Evolutionary conservation across 2,329 filamentous ascomycete species (phyloP).

Genomic region (Stachybotrys chlorohalonatus): DNA sequence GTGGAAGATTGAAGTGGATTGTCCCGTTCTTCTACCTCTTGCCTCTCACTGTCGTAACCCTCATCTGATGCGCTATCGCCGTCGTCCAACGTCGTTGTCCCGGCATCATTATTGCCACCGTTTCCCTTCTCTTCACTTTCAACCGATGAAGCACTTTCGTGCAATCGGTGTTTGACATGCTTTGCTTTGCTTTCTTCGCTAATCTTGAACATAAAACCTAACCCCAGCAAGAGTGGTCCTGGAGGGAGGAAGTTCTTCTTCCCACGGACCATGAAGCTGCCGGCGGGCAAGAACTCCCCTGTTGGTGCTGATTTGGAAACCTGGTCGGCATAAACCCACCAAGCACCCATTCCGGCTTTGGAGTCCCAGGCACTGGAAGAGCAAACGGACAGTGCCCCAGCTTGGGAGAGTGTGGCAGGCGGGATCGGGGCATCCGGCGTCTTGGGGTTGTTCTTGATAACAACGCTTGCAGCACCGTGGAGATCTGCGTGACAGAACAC

Average conservation of each 20-base stretch:
- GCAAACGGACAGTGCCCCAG: constrained; percentile 74
- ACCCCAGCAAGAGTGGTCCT: constrained; percentile 76
- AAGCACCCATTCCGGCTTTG: constrained; percentile 90
- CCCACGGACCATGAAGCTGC: constrained; percentile 72
- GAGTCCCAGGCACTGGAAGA: constrained; percentile 91
- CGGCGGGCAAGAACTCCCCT: constrained; percentile 71
- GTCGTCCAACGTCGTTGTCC: constrained; percentile 9
- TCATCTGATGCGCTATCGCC: constrained; percentile 8
- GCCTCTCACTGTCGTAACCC: constrained; percentile 21
- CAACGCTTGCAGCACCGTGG: constrained; percentile 70
- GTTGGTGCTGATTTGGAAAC: constrained; percentile 76
- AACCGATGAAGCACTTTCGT: constrained; percentile 12
- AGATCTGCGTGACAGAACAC: constrained; percentile 88
- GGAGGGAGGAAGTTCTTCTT: constrained; percentile 90
- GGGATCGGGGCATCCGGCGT: constrained; percentile 80
- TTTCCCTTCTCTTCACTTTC: neutral
- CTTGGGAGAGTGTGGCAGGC: constrained; percentile 83
- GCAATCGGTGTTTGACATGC: constrained; percentile 59
- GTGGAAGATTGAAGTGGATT: constrained; percentile 26
- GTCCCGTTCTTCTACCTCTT: constrained; percentile 19
- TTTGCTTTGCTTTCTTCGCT: constrained; percentile 78
- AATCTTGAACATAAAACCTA: constrained; percentile 80
- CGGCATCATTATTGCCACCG: constrained; percentile 7
- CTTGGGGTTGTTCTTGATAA: constrained; percentile 80
- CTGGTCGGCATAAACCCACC: constrained; percentile 88